Evolutionary conservation across 108 stramenopile species (phyloP), one percentile per base, ranked within the genome.

Genomic region (Cyclotella sp.): DNA sequence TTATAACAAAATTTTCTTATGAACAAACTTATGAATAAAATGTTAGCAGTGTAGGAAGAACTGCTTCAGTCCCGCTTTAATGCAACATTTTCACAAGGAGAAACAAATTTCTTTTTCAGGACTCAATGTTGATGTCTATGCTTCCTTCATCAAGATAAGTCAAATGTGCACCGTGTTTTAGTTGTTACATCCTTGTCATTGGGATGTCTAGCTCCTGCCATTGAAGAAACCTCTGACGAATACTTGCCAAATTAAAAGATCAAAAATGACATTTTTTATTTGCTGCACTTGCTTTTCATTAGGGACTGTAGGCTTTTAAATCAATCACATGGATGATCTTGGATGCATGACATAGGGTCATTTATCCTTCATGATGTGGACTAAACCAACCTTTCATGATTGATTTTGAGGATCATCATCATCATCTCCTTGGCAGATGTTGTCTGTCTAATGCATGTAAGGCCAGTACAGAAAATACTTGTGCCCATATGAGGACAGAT

Each of bases 281-380:
- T 88, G 0, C 53, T 95, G 51, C 91, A 92, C 68, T 71, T 87
- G 10, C 63, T 95, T n/a, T n/a, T 21, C 90, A 90, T 51, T 91
- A 95, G 66, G 66, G 92, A 95, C 72, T 78, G 73, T 40, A 88
- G 90, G 47, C 78, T 95, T 26, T 53, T 68, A 55, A 47, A 61
- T 60, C 55, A 41, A 73, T 77, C 86, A n/a, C 68, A 68, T 34
- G 68, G 66, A 59, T 65, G 27, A 45, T 62, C 46, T 9, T 73
- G 77, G 76, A 72, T 68, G 15, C 74, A 55, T 63, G 57, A 51
- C 16, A 51, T 81, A 28, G 79, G 75, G n/a, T 65, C 76, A n/a
- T 61, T 85, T 18, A 44, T 85, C 29, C 44, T 76, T 29, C 64
- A 82, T n/a, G 70, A 12, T 47, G 67, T 24, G 64, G 67, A 52